Base-by-base conservation (phyloP, 345 rosid genomes). In the Atalantia buxifolia region DNA sequence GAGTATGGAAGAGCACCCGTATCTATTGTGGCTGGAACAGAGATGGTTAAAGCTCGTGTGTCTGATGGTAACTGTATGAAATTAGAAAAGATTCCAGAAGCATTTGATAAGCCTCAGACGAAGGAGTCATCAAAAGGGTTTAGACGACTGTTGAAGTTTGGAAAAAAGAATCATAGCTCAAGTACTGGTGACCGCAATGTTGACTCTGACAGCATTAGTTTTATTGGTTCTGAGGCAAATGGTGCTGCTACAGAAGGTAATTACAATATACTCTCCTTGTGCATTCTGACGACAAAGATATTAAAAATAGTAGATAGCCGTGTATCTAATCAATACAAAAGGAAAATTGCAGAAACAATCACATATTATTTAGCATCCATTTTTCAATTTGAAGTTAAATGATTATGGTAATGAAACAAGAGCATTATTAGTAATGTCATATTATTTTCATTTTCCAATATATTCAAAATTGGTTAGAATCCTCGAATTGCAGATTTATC, bases 91-190 rank as follows among this genome's bases (percentile, higher is more conserved):
- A 88, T 81, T 75, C 89, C 89, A 48, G 97, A 91, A 79, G 83
- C 77, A 25, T 78, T 68, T 61, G 95, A 88, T 35, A 92, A 88
- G 84, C 86, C 82, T 84, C 93, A 82, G 81, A 64, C 77, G 18
- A 90, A 90, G 82, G 97, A 96, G 67, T 83, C 91, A 9, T 83
- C 97, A 25, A 89, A 90, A 84, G 97, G 98, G 77, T 81, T 97
- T 62, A 80, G 82, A 76, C 80, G 91, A 80, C 85, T 92, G 82
- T 82, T 91, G 88, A 94, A 90, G 88, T 88, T 94, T 69, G 93
- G 94, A 56, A 87, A 87, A 82, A 94, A 94, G 85, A 90, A 82
- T 77, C 91, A 88, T 76, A 65, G 78, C 74, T 88, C 90, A 35
- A 80, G 88, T 64, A 10, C 91, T 42, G 74, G 87, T 74, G 94